Evolutionary conservation across 495 filamentous ascomycete genomes (phyloP), one percentile per base, ranked within the genome.

Genomic region (Penicillium maclennaniae): DNA sequence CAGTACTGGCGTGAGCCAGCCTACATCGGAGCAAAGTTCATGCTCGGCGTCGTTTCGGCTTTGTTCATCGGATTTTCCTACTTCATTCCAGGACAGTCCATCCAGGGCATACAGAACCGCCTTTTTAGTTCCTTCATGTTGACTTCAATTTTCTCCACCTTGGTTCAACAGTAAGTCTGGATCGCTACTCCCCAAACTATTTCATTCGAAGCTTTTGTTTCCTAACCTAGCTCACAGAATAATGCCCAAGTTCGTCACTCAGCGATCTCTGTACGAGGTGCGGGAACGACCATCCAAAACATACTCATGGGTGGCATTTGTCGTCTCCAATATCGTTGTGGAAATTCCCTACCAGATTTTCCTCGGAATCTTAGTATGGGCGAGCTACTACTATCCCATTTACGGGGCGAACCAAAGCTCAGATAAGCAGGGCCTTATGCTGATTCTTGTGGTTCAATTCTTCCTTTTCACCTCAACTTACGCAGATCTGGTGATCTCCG

Each of bases 261-360:
- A 69, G 28, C 67, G 75, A 6, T 53, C 62, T n/a, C 54, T 41
- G 14, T 76, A 0, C 76, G 71, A 61, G 65, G 69, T 53, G 10
- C 62, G 69, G 7, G 74, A 78, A 49, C 58, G 70, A 2, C 69
- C 67, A 8, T 65, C 59, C 15, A 69, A 69, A 43, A 69, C 67
- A 20, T 78, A 78, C 56, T 62, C 56, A 16, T 78, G 73, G 73
- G 51, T 63, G 38, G 69, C 68, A 6, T 78, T 76, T 53, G 61
- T 67, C 56, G 45, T 68, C 20, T 28, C 26, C 26, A 8, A 4
- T 8, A 28, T 28, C 8, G 5, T 28, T 8, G 26, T 28, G 3
- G 17, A 43, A 12, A 5, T 16, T 6, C 41, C 41, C 10, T 16
- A 21, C 16, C n/a, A n/a, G n/a, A n/a, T n/a, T n/a, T n/a, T n/a